Evolutionary conservation across 73 alveolate species (phyloP), one percentile per base, ranked within the genome.

Genomic region (Paramecium sexaurelia): DNA sequence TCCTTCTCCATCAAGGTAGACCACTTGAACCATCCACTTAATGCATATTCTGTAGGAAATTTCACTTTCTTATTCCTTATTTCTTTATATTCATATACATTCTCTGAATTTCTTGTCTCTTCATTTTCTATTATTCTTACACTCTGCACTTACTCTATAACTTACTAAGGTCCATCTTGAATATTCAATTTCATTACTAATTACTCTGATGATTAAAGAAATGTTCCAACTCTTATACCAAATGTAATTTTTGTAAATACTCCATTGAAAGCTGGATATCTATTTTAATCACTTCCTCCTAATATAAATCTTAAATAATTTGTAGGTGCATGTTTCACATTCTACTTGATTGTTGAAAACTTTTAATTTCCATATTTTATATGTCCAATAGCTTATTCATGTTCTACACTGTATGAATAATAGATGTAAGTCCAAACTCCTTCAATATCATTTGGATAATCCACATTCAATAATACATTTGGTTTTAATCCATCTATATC

Each of bases 341-440:
- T 78, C 17, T 24, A 19, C 19, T 78, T 43, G 1, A 78, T 40
- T 22, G 45, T 26, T 19, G 26, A 10, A 7, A 43, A 43, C 5
- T 78, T 61, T 78, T 40, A 11, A 19, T 45, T 40, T 29, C 47
- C 40, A 43, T 41, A 78, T 45, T 40, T 78, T 1, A 78, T 43
- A 24, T 29, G 55, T 24, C 75, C 90, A n/a, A 78, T 47, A 5
- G 90, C 90, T 5, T 40, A 22, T 5, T 78, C 33, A 15, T 1
- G 15, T 22, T 78, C 73, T 24, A n/a, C 55, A 43, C 90, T 78
- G 27, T 78, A 78, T 24, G 92, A 85, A 55, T 85, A 85, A 55
- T 85, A 85, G 24, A 85, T 33, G 36, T 56, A 85, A 1, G 92
- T 85, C 92, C 92, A 85, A 22, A 85, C 39, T 10, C 92, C 92